Evolutionary conservation across 768 basidiomycete genomes (phyloP), one percentile per base, ranked within the genome.

Genomic region (Russula olivacea): DNA sequence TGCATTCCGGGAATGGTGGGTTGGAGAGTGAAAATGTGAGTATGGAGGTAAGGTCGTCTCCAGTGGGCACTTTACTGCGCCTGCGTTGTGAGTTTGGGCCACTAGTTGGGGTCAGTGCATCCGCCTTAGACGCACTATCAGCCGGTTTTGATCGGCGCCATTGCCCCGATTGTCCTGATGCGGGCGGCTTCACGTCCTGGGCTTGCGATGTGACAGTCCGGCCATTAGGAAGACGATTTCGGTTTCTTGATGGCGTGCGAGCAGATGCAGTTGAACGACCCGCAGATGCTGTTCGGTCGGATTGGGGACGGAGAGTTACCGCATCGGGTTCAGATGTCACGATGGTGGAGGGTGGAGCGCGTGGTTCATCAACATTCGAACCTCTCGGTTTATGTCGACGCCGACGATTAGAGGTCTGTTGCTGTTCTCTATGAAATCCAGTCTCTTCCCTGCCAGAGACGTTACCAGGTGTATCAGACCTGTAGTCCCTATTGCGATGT

Each of bases 1-100:
- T 77, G 68, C 91, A 93, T 69, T 92, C 91, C 0, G 84, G 81
- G 65, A 83, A 89, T 3, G 92, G 90, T 0, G 86, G 81, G 0
- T 81, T 82, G 65, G 83, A 81, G 32, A 94, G 78, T 6, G 80
- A 79, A 28, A 80, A 81, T 19, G 80, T 88, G 59, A 93, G 82
- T 3, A 79, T 81, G 5, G 89, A 90, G 0, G 90, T 89, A 40
- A 93, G 81, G 70, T 90, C 90, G 65, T 87, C 84, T n/a, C 67
- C 68, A 30, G 71, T 59, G 12, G 65, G 65, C 7, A 56, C 55
- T 10, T 58, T 62, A 14, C 6, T 28, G 12, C 66, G 62, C 25
- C n/a, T 59, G 30, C 59, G 56, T 48, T 59, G 32, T 19, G 40
- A 23, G n/a, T 45, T 51, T 6, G 25, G 19, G 12, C 25, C 50